Base-by-base conservation (phyloP, 2,329 filamentous ascomycete genomes). In the Zymoseptoria passerinii region DNA sequence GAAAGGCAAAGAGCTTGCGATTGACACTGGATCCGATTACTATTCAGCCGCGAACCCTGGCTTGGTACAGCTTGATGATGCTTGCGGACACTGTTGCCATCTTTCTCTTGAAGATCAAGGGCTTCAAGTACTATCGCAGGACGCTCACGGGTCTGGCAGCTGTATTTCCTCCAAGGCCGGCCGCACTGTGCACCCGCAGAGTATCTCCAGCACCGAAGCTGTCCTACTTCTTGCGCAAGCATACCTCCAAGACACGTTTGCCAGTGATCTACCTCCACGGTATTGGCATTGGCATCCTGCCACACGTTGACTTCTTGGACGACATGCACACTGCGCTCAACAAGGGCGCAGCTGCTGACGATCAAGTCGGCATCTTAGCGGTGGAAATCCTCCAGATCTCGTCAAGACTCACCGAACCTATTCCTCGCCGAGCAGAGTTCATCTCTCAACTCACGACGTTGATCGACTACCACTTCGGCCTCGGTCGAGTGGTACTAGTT, bases 251-350 rank as follows among this genome's bases (percentile, higher is more conserved):
- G 54, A 80, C 76, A 0, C 76, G 77, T 49, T 72, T 81, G 0
- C 87, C 86, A 0, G 72, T 89, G 7, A 71, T 90, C 3, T 89
- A 88, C 71, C 77, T 89, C 52, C 87, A 89, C 64, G 87, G 87
- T 16, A 87, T 89, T 53, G 85, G 86, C 49, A 64, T 89, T 58
- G 86, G 87, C 0, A 77, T 89, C 1, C 81, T 81, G 67, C 80
- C 84, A 0, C 87, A 89, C 64, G 74, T 79, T 10, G 70, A 73
- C 16, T 86, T 86, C 66, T 73, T 89, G 1, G 68, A 72, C 35
- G 77, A 80, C 53, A 71, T 88, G 48, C 76, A 78, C 61, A 68
- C 72, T 3, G 55, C 60, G 8, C 29, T 66, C 23, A 68, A 70
- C 52, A 40, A 56, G 20, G 56, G 58, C 16, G 58, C 55, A 18